Conservation (phyloP, 1,139 yeast species). For the Kodamaea ohmeri region DNA sequence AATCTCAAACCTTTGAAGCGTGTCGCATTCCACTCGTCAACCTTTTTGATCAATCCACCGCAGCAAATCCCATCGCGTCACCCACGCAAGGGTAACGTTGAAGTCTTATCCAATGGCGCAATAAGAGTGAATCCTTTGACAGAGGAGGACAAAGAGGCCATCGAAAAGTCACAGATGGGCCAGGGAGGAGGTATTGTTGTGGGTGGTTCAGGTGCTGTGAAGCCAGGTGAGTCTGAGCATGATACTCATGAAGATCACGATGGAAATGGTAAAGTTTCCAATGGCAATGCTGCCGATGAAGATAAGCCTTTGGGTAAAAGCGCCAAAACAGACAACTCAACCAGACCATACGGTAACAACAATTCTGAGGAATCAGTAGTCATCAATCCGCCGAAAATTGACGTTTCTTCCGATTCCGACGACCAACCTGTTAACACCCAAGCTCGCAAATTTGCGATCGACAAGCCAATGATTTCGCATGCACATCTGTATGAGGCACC, state of each 20-base stretch:
- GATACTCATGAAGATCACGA: too few relatives aligned
- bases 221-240: constrained; percentile 18
- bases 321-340: too few relatives aligned
- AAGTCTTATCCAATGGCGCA: constrained; percentile 57
- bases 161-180: constrained; percentile 46
- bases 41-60: constrained; percentile 71
- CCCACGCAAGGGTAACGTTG: constrained; percentile 73
- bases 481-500: constrained; percentile 31
- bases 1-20: constrained; percentile 50
- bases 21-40: constrained; percentile 70
- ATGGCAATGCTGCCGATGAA: background rate
- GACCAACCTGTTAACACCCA: constrained; percentile 43
- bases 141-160: constrained; percentile 51
- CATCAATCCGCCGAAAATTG: background rate
- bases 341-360: too few relatives aligned
- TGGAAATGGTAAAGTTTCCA: background rate
- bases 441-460: constrained; percentile 45
- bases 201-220: constrained; percentile 72
- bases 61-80: constrained; percentile 65
- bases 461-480: constrained; percentile 45
- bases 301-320: too few relatives aligned
- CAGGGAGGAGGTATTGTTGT: constrained; percentile 74
- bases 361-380: background rate
- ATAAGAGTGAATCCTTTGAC: constrained; percentile 59
- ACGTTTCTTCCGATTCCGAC: constrained; percentile 18